Conservation (phyloP, 2,329 filamentous ascomycete species). For the Cadophora luteo-olivacea region DNA sequence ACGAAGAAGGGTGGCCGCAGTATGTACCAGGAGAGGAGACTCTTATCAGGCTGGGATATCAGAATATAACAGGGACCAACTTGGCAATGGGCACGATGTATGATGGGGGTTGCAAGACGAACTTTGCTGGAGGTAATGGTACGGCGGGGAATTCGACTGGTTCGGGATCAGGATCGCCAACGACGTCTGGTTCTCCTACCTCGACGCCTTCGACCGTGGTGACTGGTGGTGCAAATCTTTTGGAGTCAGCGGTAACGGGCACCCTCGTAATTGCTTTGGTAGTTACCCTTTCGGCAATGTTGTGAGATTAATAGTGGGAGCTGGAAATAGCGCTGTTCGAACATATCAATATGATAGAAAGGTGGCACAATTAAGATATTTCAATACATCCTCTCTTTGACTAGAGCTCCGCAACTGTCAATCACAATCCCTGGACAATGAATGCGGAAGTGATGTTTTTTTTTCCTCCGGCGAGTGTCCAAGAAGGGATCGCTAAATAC, state of each 20-base stretch:
- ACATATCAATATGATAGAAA: too few species aligned
- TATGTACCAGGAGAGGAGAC: slow-evolving; percentile 21
- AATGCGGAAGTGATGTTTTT: neutral
- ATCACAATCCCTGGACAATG: too few species aligned
- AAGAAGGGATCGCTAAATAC: neutral
- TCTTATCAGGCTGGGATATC: slow-evolving; percentile 32
- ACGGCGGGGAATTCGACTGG: neutral
- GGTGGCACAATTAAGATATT: too few species aligned
- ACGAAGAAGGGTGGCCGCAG: slow-evolving; percentile 37
- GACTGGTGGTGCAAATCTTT: neutral
- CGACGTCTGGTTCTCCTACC: neutral
- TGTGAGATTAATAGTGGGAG: neutral
- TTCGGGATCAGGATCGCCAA: neutral
- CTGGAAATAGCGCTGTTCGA: neutral
- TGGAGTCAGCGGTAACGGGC: neutral
- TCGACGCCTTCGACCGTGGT: neutral
- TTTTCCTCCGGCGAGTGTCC: neutral
- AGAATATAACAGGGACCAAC: slow-evolving; percentile 35
- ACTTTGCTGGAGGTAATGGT: neutral
- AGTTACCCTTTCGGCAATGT: neutral
- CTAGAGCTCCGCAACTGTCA: too few species aligned
- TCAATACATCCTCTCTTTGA: too few species aligned
- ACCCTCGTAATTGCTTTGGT: neutral
- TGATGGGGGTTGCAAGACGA: slow-evolving; percentile 26
- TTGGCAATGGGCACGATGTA: slow-evolving; percentile 25